Base-by-base conservation (phyloP, 176 grass and related monocot genomes). In the Aegilops umbellulata region DNA sequence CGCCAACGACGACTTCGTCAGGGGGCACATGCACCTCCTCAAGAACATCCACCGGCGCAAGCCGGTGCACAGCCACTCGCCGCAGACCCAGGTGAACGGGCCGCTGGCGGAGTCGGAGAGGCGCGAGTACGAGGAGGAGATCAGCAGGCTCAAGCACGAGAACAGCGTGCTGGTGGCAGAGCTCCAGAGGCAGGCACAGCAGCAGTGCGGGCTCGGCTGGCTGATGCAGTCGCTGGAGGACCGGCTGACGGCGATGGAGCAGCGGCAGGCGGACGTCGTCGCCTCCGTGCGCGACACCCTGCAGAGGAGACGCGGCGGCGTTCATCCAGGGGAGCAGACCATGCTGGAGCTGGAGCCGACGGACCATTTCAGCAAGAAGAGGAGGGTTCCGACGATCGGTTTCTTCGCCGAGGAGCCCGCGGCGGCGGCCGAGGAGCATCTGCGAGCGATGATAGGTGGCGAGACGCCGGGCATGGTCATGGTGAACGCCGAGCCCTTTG, bases 51-150 rank as follows among this genome's bases (percentile, higher is more conserved):
- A 91, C 69, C 75, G 95, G 27, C 91, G 95, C 60, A 97, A 97
- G 23, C 95, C 95, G 1, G 90, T 97, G 83, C 95, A 97, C 85
- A 95, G 95, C 84, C 95, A 97, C 82, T 91, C 93, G 14, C 14
- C 29, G 62, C 91, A 85, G 69, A 94, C 53, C 49, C 88, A 88
- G 7, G 62, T 86, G 47, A 91, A 83, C 63, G 78, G 83, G 6
- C 76, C 75, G 0, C 6, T 93, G 5, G 87, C 91, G 4, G 91
- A 92, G 14, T 17, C 90, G 0, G 89, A 95, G 58, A 80, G 89
- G 60, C 81, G 83, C 4, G 86, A 90, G 70, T 86, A 86, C 2
- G 93, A 95, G 81, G 93, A 92, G 5, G 95, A 98, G 87, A 93
- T 98, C 75, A 82, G 78, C 60, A 69, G 78, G 83, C 87, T 98